Evolutionary conservation across 176 grass and related monocot species (phyloP).

Genomic region (Aegilops sharonensis): DNA sequence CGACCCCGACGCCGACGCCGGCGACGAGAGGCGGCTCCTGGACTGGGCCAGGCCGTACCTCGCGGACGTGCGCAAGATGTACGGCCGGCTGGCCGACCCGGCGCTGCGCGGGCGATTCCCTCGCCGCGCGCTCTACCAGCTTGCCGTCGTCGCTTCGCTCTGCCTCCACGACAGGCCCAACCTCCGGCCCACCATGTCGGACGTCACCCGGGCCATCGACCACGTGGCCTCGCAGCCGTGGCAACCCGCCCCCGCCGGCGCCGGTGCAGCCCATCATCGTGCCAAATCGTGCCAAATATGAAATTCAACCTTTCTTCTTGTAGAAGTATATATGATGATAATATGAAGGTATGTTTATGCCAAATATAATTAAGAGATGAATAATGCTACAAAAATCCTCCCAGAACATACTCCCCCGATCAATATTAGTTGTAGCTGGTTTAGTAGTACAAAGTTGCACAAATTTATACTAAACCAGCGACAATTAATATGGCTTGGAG

Average conservation of each 20-base stretch:
- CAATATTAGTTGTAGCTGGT: too few species aligned
- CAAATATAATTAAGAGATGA: too few species aligned
- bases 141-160: conserved; percentile 39
- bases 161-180: conserved; percentile 60
- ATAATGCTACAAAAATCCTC: too few species aligned
- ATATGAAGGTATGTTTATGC: too few species aligned
- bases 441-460: too few species aligned
- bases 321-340: too few species aligned
- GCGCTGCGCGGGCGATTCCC: conserved; percentile 49
- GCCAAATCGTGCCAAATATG: too few species aligned
- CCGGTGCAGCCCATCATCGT: not conserved
- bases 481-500: too few species aligned
- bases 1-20: not conserved
- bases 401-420: too few species aligned
- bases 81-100: conserved; percentile 44
- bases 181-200: conserved; percentile 47
- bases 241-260: not conserved
- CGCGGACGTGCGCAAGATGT: conserved; percentile 32
- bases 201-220: conserved; percentile 45
- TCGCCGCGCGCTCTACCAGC: conserved; percentile 43
- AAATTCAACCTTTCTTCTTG: too few species aligned
- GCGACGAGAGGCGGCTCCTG: conserved; percentile 44
- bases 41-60: conserved; percentile 55
- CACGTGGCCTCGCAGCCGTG: conserved; percentile 55
- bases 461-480: too few species aligned